phyloP scores from a whole-genome alignment of 2,329 filamentous ascomycete genomes.

The Dactylellina leptospora region DNA sequence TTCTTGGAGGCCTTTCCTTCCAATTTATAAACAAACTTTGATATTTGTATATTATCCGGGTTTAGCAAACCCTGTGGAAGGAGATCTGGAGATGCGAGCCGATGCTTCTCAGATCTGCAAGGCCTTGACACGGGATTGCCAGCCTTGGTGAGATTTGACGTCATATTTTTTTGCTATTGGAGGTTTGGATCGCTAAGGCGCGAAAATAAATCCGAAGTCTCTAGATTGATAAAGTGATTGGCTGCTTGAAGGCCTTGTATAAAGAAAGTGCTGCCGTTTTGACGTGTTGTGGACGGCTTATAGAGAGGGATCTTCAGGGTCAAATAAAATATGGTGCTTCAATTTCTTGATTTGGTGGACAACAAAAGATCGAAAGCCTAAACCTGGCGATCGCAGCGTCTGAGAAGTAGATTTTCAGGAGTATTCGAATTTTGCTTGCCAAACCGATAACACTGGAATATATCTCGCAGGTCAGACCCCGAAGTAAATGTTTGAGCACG shows the following conservation, averaged over 20 bases:
- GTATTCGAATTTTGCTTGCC: background rate
- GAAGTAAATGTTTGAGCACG: too few relatives aligned
- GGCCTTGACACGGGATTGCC: slow-evolving; percentile 3
- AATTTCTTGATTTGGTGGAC: too few relatives aligned
- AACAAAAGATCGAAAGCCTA: too few relatives aligned
- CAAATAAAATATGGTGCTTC: slow-evolving; percentile 14
- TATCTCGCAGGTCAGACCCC: too few relatives aligned
- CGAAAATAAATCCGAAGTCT: background rate
- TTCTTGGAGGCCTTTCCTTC: too few relatives aligned
- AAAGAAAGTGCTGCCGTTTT: background rate
- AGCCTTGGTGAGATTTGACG: background rate
- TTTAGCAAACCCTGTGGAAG: too few relatives aligned
- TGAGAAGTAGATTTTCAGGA: slow-evolving; percentile 12
- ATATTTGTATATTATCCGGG: too few relatives aligned
- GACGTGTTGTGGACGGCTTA: slow-evolving; percentile 16
- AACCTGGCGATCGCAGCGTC: too few relatives aligned
- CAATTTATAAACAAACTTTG: too few relatives aligned
- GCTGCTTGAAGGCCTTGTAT: background rate
- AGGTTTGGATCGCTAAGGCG: too few relatives aligned
- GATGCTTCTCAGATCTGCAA: background rate
- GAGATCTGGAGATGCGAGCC: background rate
- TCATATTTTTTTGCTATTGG: too few relatives aligned
- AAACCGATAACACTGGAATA: background rate
- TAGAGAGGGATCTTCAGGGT: slow-evolving; percentile 25
- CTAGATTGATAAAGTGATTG: background rate